Conservation (phyloP, 257 asterid genomes). For the Penstemon davidsonii region DNA sequence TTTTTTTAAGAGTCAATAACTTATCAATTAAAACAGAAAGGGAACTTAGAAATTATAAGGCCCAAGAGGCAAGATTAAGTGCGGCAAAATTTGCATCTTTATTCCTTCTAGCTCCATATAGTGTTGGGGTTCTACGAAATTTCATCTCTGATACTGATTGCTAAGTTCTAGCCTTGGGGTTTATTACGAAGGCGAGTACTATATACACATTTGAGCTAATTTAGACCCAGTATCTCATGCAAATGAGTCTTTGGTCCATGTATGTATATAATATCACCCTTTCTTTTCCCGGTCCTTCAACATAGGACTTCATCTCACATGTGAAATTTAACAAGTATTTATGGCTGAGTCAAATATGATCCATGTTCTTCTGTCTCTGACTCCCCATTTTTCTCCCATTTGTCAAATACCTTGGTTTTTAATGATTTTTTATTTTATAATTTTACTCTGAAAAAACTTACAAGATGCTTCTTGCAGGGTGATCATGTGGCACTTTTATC, state of each 20-base stretch:
- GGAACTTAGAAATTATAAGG: too few relatives aligned
- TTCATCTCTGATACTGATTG: conserved; percentile 12
- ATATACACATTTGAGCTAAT: conserved; percentile 5
- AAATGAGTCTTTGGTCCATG: conserved; percentile 11
- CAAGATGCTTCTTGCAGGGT: conserved; percentile 60
- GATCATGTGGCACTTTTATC: conserved; percentile 94
- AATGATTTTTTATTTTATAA: conserved; percentile 1
- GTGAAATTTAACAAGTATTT: not conserved
- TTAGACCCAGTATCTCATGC: conserved; percentile 4
- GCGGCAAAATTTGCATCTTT: too few relatives aligned
- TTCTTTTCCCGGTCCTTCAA: not conserved
- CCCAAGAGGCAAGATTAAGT: too few relatives aligned
- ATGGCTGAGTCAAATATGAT: conserved; percentile 3
- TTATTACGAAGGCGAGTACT: conserved; percentile 1
- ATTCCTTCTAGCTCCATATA: not conserved
- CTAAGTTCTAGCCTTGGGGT: not conserved
- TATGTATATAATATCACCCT: not conserved
- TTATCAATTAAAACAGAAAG: too few relatives aligned
- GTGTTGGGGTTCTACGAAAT: not conserved
- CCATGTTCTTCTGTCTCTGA: conserved; percentile 1
- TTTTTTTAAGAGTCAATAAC: too few relatives aligned
- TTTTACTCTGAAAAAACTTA: conserved; percentile 14
- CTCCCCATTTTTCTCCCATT: not conserved
- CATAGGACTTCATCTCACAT: conserved; percentile 13
- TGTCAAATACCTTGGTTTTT: conserved; percentile 11